A percentile compares a stretch with the other conserved stretches of the same genome.
Conservation (phyloP, 306 rosid species). For the Vigna radiata region DNA sequence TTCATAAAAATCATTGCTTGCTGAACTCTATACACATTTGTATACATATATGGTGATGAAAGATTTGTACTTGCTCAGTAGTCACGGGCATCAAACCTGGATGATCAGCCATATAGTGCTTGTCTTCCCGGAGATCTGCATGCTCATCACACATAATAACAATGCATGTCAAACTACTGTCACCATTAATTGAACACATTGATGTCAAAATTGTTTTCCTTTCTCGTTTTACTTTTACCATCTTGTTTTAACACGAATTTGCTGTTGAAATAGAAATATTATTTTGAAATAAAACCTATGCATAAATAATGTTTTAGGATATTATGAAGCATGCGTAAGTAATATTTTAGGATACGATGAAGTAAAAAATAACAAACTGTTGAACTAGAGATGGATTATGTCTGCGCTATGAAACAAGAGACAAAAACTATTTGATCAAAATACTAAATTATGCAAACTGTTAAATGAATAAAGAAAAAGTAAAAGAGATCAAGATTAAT, state of each 20-base stretch:
- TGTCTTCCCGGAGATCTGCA: slow-evolving; percentile 92
- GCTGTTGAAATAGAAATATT: slow-evolving; percentile 15
- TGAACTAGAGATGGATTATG: background rate
- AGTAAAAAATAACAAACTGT: slow-evolving; percentile 19
- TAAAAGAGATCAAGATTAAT: slow-evolving; percentile 17
- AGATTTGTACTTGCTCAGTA: slow-evolving; percentile 70
- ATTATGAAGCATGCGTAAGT: background rate
- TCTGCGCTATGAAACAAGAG: slow-evolving; percentile 7
- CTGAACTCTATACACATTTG: slow-evolving; percentile 36
- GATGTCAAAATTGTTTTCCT: background rate
- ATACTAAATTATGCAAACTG: background rate
- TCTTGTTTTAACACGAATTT: background rate
- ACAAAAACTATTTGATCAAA: background rate
- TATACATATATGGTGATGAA: slow-evolving; percentile 27
- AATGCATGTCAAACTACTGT: slow-evolving; percentile 35
- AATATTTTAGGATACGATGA: slow-evolving; percentile 22
- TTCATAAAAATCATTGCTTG: slow-evolving; percentile 17
- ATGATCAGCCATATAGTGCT: slow-evolving; percentile 83
- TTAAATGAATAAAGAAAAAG: slow-evolving; percentile 2
- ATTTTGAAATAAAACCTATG: slow-evolving; percentile 24
- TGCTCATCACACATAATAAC: slow-evolving; percentile 36
- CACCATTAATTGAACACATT: slow-evolving; percentile 30
- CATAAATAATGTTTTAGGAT: slow-evolving; percentile 13
- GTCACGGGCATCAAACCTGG: slow-evolving; percentile 91
- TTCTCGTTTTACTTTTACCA: background rate